Base-by-base conservation (phyloP, 306 rosid species). In the Ormosia semicastrata region DNA sequence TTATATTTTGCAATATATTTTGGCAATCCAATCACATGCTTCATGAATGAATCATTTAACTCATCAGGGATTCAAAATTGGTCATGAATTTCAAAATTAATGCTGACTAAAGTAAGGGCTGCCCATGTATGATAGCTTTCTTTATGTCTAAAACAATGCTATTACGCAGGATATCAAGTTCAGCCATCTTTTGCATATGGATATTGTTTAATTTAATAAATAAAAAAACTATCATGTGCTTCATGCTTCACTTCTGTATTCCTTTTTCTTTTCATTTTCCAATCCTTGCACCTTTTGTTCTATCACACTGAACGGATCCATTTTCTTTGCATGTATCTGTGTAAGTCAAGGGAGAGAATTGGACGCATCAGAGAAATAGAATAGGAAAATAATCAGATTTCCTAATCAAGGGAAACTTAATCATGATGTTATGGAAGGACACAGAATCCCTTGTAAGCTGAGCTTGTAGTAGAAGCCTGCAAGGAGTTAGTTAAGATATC, bases 401-500 rank as follows among this genome's bases (percentile, higher is more conserved):
- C 66, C 60, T n/a, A 33, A 72, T 41, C 1, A 75, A 69, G 18
- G 34, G 18, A 50, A 71, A 56, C 7, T 70, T 10, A 18, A 69
- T 64, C 79, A 70, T 49, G 74, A 68, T 49, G 10, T 10, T 18
- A 4, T 52, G 70, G 14, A 53, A 29, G 30, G 2, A 56, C 14
- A 70, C 9, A 39, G 73, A 40, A 65, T 40, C 13, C 41, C 44
- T 32, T 57, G 53, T 37, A 29, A 74, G 54, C 24, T 56, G 44
- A 11, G 30, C 13, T 37, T 46, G 56, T 36, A 82, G 63, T 33
- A 43, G 62, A 65, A 56, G 40, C 18, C 58, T 37, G 14, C 8
- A 75, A 58, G 5, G 79, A 81, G 83, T 64, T 85, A 64, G 83
- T 65, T 65, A 24, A 77, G 67, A 82, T 81, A 81, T 71, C 83